Evolutionary conservation across 345 rosid species (phyloP), one percentile per base, ranked within the genome.

Genomic region (Abelmoschus esculentus): DNA sequence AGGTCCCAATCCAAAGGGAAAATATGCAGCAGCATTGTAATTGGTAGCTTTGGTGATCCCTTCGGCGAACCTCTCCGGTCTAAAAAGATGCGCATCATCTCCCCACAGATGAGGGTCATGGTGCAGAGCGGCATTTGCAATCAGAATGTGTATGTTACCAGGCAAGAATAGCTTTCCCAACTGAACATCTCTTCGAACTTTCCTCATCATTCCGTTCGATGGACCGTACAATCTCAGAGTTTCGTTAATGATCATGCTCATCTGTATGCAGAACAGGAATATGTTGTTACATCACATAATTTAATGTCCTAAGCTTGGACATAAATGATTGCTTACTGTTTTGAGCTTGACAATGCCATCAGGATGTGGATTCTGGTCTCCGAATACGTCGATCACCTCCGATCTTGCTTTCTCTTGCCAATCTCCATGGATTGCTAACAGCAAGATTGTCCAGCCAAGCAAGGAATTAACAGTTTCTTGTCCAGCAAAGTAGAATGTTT

Each of bases 321-420:
- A 36, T 36, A 36, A 36, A 36, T 6, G 40, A 63, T 75, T 42
- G 11, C 77, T 73, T 73, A 86, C 82, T 19, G 10, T 79, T 66
- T 73, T 84, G 62, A 84, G 59, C 64, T 74, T 86, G 26, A 76
- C 55, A 15, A 79, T 50, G 70, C 70, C 68, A 34, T 79, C 82
- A 63, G 67, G 34, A 47, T 34, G 38, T n/a, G 85, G 86, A 57
- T 74, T 80, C 60, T 61, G 71, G 12, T 74, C 10, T 40, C 84
- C 83, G 50, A 80, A 73, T 8, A 74, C n/a, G 1, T 70, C 42
- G 18, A 77, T 61, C 53, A 83, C 83, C 52, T 81, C 82, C 4
- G 52, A 31, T 53, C 83, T 79, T 14, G 73, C 85, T 66, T 76
- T 72, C 6, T 81, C 85, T 52, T 83, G 89, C 86, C 85, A 83